These are phyloP conservation scores for Erucastrum elatum DNA, from an alignment of 345 rosid genomes.

Conservation along the genomic window DNA sequence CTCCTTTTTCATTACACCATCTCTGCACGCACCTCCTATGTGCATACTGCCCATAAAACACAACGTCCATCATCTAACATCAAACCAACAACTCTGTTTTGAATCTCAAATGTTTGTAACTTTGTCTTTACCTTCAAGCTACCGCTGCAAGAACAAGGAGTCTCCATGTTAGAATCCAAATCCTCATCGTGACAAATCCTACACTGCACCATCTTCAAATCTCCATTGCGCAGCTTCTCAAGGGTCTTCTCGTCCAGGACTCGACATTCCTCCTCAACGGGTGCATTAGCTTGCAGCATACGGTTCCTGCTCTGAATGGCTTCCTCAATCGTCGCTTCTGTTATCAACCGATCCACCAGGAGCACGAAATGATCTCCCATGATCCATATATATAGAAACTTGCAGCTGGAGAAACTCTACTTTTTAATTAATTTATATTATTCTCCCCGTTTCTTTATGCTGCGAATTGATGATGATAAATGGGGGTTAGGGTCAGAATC, in stretches of 20 bases:
- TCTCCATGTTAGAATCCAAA: constrained; percentile 79
- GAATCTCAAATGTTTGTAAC: background rate
- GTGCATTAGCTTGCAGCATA: constrained; percentile 41
- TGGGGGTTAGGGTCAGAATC: constrained; percentile 19
- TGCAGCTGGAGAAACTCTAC: constrained; percentile 16
- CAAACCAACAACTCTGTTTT: background rate
- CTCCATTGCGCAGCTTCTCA: constrained; percentile 39
- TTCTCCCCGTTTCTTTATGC: constrained; percentile 25
- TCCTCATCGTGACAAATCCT: constrained; percentile 97
- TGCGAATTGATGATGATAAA: constrained; percentile 33
- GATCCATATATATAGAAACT: background rate
- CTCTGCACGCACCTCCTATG: constrained; percentile 86
- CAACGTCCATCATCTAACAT: background rate
- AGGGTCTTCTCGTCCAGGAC: constrained; percentile 43
- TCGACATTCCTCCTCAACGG: constrained; percentile 40
- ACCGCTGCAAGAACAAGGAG: constrained; percentile 87
- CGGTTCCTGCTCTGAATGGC: constrained; percentile 76
- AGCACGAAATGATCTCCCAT: constrained; percentile 98
- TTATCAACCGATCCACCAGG: constrained; percentile 79
- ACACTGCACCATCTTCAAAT: constrained; percentile 67
- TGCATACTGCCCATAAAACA: constrained; percentile 57
- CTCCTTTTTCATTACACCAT: constrained; percentile 96
- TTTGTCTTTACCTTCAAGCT: constrained; percentile 64
- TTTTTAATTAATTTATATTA: background rate
- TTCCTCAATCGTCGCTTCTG: constrained; percentile 79